Base-by-base conservation (phyloP, 2,329 filamentous ascomycete species). In the Teratosphaeriaceae sp. region DNA sequence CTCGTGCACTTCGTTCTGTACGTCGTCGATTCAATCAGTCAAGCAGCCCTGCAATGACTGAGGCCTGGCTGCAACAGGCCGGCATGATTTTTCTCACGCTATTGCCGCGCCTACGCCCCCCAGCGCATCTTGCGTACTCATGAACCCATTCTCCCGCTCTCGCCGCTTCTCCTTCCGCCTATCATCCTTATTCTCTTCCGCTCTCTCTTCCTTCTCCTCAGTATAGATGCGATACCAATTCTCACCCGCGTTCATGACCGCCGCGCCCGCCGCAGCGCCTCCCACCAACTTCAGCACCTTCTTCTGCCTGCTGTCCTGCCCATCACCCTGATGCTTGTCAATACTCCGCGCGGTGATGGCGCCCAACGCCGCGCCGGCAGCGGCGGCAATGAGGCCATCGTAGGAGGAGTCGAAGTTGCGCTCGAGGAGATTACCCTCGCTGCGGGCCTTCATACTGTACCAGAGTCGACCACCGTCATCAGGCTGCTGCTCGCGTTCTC, bases 351-450 rank as follows among this genome's bases (percentile, higher is more conserved):
- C 50, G 12, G 53, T 56, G 22, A 56, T 46, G 15, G 45, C 46
- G 15, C 53, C 53, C 12, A 56, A 42, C 2, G 53, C 53, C 3
- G 51, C 53, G 7, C 53, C 53, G 4, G 53, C 50, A 11, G 39
- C 50, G 1, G 45, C 52, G 7, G 53, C 53, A 26, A 56, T 45
- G 18, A 56, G 34, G 4, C 53, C 53, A 29, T 56, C 53, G 26
- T 53, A 54, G 5, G 48, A 51, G 12, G 44, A 43, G 40, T 56
- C 53, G 37, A 56, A 53, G 31, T 48, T 45, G 11, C 44, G 42
- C 41, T 55, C 53, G 15, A 52, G 15, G 30, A 54, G 43, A 24
- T 50, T 49, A 39, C 40, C 49, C n/a, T 55, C 51, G n/a, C 39
- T 29, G 16, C 53, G 52, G 15, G 40, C 16, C 19, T 49, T 49